Base-by-base conservation (phyloP, 805 yeast species). In the Zygoascus ofunaensis region DNA sequence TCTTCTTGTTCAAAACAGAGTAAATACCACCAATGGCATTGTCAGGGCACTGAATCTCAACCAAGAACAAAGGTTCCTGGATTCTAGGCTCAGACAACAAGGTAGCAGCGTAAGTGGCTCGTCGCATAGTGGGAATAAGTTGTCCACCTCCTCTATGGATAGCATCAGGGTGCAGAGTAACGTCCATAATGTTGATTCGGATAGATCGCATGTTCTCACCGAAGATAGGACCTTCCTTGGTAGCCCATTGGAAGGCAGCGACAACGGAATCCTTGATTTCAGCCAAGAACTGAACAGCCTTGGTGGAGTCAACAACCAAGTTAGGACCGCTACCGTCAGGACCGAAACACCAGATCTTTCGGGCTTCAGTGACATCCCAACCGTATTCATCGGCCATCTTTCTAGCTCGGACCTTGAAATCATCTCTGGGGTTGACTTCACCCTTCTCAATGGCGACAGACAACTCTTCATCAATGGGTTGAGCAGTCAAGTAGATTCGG, bases 131-230 rank as follows among this genome's bases (percentile, higher is more conserved):
- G 76, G 97, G 97, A 76, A 92, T 87, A 72, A 90, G 81, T 80
- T 90, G 98, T 76, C 97, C 98, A 77, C 94, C 96, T 81, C 97
- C 97, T 85, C 98, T 89, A 85, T 90, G 98, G 76, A 90, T 90
- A 74, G 98, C 96, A 85, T 90, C 98, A 69, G 97, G 95, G 76
- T 90, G 98, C 73, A 90, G 79, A 61, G 96, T 89, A 68, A 90
- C 98, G 82, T 90, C 98, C 77, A 90, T 79, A 68, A 90, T 84
- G 95, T 90, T 90, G 73, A 87, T 76, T 78, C 97, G 87, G 65
- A 87, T 79, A 64, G 95, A 85, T 80, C 98, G 87, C 77, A 87
- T 74, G 72, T 74, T 76, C 80, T 92, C 97, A 78, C 94, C 95
- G 67, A 92, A 77, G 70, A 90, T 75, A 70, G 98, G 98, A 80